Evolutionary conservation across 2,329 filamentous ascomycete species (phyloP).

Genomic region (Claviceps quebecensis): DNA sequence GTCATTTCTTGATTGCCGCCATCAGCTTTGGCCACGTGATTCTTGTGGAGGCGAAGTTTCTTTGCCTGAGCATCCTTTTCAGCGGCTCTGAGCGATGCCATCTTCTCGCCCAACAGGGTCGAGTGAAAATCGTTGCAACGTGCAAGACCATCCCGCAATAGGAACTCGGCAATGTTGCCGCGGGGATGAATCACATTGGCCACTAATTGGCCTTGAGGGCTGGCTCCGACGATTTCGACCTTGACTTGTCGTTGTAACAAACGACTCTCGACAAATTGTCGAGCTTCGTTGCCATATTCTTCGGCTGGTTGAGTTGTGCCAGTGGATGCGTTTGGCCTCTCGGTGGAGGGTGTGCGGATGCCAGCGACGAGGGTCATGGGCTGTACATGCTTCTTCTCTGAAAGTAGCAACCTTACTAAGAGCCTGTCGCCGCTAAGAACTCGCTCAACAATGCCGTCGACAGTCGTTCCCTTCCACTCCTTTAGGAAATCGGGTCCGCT

Average conservation of each 20-base stretch:
- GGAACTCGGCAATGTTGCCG: slow-evolving; percentile 83
- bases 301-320: slow-evolving; percentile 74
- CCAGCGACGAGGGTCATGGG: slow-evolving; percentile 82
- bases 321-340: slow-evolving; percentile 64
- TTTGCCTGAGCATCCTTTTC: slow-evolving; percentile 72
- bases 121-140: slow-evolving; percentile 94
- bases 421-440: slow-evolving; percentile 85
- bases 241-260: slow-evolving; percentile 77
- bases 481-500: slow-evolving; percentile 67
- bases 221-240: slow-evolving; percentile 71
- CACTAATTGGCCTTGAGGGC: slow-evolving; percentile 83
- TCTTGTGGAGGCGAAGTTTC: slow-evolving; percentile 68
- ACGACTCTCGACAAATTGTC: slow-evolving; percentile 72
- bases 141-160: slow-evolving; percentile 79
- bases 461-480: slow-evolving; percentile 68
- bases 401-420: slow-evolving; percentile 66
- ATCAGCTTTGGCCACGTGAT: slow-evolving; percentile 57
- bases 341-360: slow-evolving; percentile 78
- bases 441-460: slow-evolving; percentile 80
- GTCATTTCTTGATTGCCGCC: slow-evolving; percentile 61
- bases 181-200: slow-evolving; percentile 75
- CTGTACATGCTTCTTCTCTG: slow-evolving; percentile 74
- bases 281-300: slow-evolving; percentile 79
- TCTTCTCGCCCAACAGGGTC: slow-evolving; percentile 75
- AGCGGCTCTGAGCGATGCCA: slow-evolving; percentile 71